Base-by-base conservation (phyloP, 176 grass and related monocot species). In the Cenchrus americanus region DNA sequence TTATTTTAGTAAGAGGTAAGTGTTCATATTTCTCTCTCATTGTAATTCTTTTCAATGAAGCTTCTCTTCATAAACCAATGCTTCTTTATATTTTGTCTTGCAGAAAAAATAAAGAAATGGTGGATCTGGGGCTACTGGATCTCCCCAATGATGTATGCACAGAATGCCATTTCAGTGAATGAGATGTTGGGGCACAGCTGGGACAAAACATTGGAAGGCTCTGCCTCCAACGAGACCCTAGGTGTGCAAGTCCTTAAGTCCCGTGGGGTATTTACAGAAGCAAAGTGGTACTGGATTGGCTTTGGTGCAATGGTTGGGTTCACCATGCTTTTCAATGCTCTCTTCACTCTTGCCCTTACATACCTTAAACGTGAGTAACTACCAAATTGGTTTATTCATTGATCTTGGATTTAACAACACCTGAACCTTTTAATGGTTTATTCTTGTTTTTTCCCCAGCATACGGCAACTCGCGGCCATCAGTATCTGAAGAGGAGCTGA, bases 101-200 rank as follows among this genome's bases (percentile, higher is more conserved):
- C 18, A 75, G 72, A 75, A 4, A 37, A 55, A 10, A 5, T 74
- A 9, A 75, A 75, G 30, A 75, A 75, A 57, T 75, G 51, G 51
- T 75, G 72, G 52, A 75, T 57, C 1, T 57, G 88, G 88, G 88
- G 88, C 7, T 93, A 86, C 57, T 93, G 88, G 88, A 71, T 90
- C 66, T 88, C 91, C 14, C 72, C 72, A 1, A 11, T 75, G 18
- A 75, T 75, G 72, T 75, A 75, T 57, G 72, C 52, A 7, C 50
- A 75, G 2, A 75, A 75, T 75, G 72, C 72, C 30, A 57, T 75
- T 6, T 37, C 72, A 40, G 52, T 75, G 14, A 75, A 75, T 75
- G 72, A 75, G 24, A 53, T 75, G 43, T 44, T 44, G 43, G 43
- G 43, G 43, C 43, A 44, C 43, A 44, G 43, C 43, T 44, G 43